phyloP scores from a whole-genome alignment of 2,329 filamentous ascomycete species.

The Penicillium fuscoglaucum region DNA sequence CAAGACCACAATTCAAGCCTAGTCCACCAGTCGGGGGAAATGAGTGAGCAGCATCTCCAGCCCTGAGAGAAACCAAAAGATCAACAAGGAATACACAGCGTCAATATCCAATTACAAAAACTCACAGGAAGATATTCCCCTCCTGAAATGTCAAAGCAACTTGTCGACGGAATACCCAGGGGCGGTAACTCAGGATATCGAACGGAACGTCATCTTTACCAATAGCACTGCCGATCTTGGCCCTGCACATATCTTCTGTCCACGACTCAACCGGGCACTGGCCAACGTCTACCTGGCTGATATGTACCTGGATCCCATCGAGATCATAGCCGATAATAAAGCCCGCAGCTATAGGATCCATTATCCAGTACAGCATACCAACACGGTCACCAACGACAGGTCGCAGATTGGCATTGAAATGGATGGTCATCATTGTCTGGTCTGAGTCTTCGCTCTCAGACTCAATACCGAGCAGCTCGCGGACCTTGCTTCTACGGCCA shows the following conservation, averaged over 20 bases:
- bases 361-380: slow-evolving; percentile 50
- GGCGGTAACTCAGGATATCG: slow-evolving; percentile 43
- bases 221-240: slow-evolving; percentile 35
- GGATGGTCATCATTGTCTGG: slow-evolving; percentile 51
- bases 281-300: slow-evolving; percentile 47
- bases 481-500: slow-evolving; percentile 35
- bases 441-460: slow-evolving; percentile 47
- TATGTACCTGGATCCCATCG: slow-evolving; percentile 44
- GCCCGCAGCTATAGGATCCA: slow-evolving; percentile 45
- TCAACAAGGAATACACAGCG: rapidly evolving
- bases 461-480: slow-evolving; percentile 35
- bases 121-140: slow-evolving; percentile 43
- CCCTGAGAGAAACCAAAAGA: slow-evolving; percentile 22
- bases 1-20: slow-evolving; percentile 56
- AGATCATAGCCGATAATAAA: slow-evolving; percentile 50
- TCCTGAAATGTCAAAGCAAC: slow-evolving; percentile 41
- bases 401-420: slow-evolving; percentile 46
- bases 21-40: slow-evolving; percentile 56
- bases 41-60: slow-evolving; percentile 57
- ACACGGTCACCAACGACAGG: slow-evolving; percentile 41
- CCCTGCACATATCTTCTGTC: slow-evolving; percentile 38
- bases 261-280: slow-evolving; percentile 40
- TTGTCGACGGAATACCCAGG: slow-evolving; percentile 46
- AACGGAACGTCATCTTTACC: slow-evolving; percentile 33
- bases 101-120: not conserved